Conservation (phyloP, 176 grass and related monocot species). For the Musa troglodytarum region DNA sequence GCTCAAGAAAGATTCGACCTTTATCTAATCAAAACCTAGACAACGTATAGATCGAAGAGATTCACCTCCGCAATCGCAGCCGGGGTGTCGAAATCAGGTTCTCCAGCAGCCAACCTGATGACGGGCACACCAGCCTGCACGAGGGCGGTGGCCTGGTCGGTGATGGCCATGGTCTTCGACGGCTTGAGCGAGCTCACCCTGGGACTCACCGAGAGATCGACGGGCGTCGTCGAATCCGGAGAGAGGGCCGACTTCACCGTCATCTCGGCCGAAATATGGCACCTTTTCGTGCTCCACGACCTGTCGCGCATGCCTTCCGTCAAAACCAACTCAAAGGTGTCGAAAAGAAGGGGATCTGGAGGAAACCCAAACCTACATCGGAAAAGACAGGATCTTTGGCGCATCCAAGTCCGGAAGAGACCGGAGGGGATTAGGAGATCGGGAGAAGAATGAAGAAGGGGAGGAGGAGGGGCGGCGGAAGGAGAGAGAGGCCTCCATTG, state of each 20-base stretch:
- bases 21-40: neutral
- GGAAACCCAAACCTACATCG: neutral
- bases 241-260: constrained; percentile 16
- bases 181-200: constrained; percentile 63
- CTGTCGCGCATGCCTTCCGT: neutral
- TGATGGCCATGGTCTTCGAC: constrained; percentile 96
- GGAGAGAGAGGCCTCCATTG: neutral
- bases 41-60: neutral
- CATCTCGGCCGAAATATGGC: neutral
- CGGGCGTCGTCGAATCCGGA: constrained; percentile 14
- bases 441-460: constrained; percentile 2
- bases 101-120: constrained; percentile 61
- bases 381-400: neutral
- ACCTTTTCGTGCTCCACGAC: constrained; percentile 22
- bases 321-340: neutral
- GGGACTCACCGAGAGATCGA: constrained; percentile 64
- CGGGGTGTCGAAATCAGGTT: constrained; percentile 66
- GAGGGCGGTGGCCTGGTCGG: constrained; percentile 78
- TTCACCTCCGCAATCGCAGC: constrained; percentile 40
- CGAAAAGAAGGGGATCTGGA: neutral
- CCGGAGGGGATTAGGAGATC: neutral
- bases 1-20: neutral
- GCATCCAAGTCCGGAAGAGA: neutral
- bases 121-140: constrained; percentile 71
- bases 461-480: neutral